Percentiles rank a stretch among this genome's conserved stretches.
phyloP scores from a whole-genome alignment of 148 eudicot genomes.

The Arctostaphylos glauca region DNA sequence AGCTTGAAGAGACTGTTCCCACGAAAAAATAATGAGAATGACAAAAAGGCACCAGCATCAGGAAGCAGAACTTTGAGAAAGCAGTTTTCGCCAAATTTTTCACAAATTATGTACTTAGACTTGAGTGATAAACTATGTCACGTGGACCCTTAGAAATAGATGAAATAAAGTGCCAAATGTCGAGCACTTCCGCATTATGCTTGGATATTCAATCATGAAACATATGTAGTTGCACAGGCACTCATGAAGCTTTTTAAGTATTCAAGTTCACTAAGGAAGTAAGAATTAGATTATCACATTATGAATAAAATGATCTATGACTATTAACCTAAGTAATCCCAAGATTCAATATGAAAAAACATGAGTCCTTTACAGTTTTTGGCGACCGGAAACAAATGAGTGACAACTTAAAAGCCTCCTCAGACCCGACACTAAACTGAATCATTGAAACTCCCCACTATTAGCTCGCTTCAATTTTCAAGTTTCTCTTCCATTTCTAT shows the following conservation, averaged over 20 bases:
- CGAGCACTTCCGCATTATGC: neutral
- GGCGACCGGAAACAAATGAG: too few species aligned
- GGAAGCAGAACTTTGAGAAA: slow-evolving; percentile 1
- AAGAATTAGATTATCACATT: too few species aligned
- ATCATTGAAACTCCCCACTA: neutral
- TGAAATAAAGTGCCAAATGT: neutral
- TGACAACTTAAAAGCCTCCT: neutral
- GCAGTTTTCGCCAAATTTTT: neutral
- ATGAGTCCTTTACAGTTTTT: too few species aligned
- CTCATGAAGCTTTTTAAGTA: neutral
- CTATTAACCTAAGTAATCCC: too few species aligned
- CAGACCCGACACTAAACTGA: neutral
- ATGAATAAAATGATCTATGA: neutral
- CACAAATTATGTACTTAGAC: neutral
- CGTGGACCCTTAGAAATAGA: neutral
- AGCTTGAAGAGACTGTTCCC: slow-evolving; percentile 88
- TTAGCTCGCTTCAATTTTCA: neutral
- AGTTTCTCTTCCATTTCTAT: neutral
- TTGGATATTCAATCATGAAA: neutral
- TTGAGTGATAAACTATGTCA: neutral
- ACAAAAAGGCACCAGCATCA: neutral
- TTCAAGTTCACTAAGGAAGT: neutral
- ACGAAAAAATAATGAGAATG: slow-evolving; percentile 6
- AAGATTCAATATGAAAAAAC: too few species aligned
- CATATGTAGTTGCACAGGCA: neutral